Base-by-base conservation (phyloP, 1,284 basidiomycete species). In the Cystobasidiaceae sp. region DNA sequence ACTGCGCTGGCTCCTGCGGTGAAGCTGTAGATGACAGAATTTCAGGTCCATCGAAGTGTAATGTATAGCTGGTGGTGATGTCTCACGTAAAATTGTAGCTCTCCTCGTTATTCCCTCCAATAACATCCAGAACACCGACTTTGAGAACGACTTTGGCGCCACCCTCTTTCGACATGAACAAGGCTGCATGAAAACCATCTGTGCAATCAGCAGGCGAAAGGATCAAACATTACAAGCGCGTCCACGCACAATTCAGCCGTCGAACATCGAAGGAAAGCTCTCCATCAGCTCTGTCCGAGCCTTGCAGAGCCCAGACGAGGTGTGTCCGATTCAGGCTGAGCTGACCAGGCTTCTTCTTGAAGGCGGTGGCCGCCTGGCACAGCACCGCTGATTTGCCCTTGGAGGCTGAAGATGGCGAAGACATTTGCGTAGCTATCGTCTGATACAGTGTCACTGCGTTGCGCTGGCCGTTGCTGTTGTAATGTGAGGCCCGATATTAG, bases 141-240 rank as follows among this genome's bases (percentile, higher is more conserved):
- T 90, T 89, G 54, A 91, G 79, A 63, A 85, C 81, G 70, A 88
- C 86, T 74, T 88, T 85, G 0, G 86, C 77, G 2, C 87, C 83
- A 63, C 86, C 86, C 70, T 86, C 85, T 73, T 89, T 90, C 75
- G 87, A 89, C 70, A 87, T 88, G 75, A 89, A 90, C 34, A 90
- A 80, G 15, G 85, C 88, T 89, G 72, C 54, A 15, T 25, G 33
- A 43, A 21, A 39, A 30, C 21, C 46, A 49, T 19, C 32, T 49
- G 17, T 23, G 8, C 30, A 21, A 21, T 32, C n/a, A 49, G 3
- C 8, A 2, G n/a, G n/a, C n/a, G n/a, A n/a, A n/a, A 32, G n/a
- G 9, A 30, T 25, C 7, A 37, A 17, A 43, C 45, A 28, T 54
- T 55, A n/a, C 44, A 63, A 45, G 54, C 68, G 48, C n/a, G n/a